These are phyloP conservation scores for Penicillium sp. DNA, from an alignment of 2,329 filamentous ascomycete genomes.

Conservation along the genomic window DNA sequence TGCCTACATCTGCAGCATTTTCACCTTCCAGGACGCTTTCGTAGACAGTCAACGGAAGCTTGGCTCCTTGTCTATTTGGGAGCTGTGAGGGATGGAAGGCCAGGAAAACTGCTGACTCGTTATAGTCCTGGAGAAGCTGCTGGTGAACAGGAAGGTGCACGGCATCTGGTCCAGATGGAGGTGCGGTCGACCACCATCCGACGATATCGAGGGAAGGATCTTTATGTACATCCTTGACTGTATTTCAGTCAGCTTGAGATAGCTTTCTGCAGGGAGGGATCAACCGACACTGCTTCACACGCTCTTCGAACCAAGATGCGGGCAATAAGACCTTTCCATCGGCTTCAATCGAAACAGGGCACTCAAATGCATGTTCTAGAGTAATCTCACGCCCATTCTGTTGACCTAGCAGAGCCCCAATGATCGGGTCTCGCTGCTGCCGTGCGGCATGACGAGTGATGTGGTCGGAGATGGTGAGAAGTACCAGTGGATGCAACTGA, in stretches of 20 bases:
- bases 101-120: constrained; percentile 83
- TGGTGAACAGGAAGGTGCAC: constrained; percentile 71
- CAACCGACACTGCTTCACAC: constrained; percentile 77
- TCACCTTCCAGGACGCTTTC: constrained; percentile 79
- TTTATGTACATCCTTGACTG: constrained; percentile 88
- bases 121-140: constrained; percentile 70
- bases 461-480: constrained; percentile 95
- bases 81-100: constrained; percentile 73
- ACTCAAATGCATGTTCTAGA: constrained; percentile 90
- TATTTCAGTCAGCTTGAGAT: constrained; percentile 9
- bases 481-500: constrained; percentile 86
- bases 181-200: constrained; percentile 84
- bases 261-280: not conserved
- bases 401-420: constrained; percentile 85
- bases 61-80: constrained; percentile 63
- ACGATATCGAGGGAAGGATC: constrained; percentile 78
- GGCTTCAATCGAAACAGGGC: constrained; percentile 53
- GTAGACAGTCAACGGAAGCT: constrained; percentile 86
- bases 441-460: constrained; percentile 87
- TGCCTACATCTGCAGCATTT: constrained; percentile 53
- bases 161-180: constrained; percentile 66
- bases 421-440: constrained; percentile 69
- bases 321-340: constrained; percentile 64
- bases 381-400: constrained; percentile 89
- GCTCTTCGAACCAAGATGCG: constrained; percentile 68